These are phyloP conservation scores for Ustilago loliicola DNA, from an alignment of 1,284 basidiomycete genomes.

Conservation along the genomic window DNA sequence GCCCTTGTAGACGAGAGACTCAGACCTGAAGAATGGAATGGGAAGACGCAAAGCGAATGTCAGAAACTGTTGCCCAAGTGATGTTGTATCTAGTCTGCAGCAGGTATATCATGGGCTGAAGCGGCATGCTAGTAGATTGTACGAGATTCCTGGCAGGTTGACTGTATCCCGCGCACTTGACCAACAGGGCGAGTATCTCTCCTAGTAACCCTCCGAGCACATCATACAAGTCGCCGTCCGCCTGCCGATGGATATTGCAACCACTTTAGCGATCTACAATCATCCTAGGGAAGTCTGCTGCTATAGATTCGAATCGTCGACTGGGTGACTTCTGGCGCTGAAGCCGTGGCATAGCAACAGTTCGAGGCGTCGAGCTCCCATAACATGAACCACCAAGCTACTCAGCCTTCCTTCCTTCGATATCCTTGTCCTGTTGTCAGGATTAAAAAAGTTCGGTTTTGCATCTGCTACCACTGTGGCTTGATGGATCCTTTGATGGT, in stretches of 20 bases:
- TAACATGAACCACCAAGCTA: neutral
- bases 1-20: slow-evolving; percentile 69
- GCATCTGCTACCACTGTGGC: neutral
- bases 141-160: neutral
- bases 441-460: no score
- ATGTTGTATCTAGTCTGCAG: neutral
- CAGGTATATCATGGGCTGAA: slow-evolving; percentile 1
- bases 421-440: no score
- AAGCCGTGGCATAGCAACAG: neutral
- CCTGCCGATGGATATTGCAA: neutral
- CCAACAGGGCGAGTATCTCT: neutral
- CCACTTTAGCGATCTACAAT: neutral
- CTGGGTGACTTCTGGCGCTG: neutral
- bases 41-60: neutral
- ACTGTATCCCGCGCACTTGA: neutral
- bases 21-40: slow-evolving; percentile 39
- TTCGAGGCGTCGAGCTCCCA: neutral
- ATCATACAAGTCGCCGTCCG: neutral
- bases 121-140: neutral
- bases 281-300: neutral
- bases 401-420: no score
- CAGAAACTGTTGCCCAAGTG: slow-evolving; percentile 6
- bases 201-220: neutral
- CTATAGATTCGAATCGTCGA: neutral
- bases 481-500: neutral